Conservation (phyloP, 176 grass and related monocot genomes). For the Alopecurus myosuroides region DNA sequence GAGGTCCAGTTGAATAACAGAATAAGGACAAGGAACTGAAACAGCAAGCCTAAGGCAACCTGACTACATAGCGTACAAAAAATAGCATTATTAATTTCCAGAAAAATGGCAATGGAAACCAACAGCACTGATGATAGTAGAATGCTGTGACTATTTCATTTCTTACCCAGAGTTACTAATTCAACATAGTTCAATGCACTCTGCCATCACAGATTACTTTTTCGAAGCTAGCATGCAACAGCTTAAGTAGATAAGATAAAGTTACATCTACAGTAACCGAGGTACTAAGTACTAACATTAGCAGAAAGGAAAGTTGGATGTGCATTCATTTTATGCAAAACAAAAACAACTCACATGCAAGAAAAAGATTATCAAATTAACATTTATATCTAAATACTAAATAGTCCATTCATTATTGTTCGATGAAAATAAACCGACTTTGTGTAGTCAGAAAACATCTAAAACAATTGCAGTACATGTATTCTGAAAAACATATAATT, state of each 20-base stretch:
- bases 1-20: neutral
- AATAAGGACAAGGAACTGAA: neutral
- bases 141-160: neutral
- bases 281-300: neutral
- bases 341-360: neutral
- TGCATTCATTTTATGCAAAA: constrained; percentile 2
- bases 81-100: neutral
- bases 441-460: neutral
- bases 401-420: neutral
- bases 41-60: neutral
- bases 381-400: neutral
- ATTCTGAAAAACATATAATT: neutral
- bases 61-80: neutral
- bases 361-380: neutral
- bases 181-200: neutral
- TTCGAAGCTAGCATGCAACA: neutral
- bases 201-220: neutral
- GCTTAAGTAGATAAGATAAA: neutral
- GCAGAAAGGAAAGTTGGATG: neutral
- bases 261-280: neutral
- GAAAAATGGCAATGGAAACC: neutral
- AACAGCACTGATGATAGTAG: neutral
- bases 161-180: neutral
- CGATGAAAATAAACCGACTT: neutral
- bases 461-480: constrained; percentile 7